Evolutionary conservation across 1,284 basidiomycete species (phyloP), one percentile per base, ranked within the genome.

Genomic region (Microbotryum lychnidis-dioicae): DNA sequence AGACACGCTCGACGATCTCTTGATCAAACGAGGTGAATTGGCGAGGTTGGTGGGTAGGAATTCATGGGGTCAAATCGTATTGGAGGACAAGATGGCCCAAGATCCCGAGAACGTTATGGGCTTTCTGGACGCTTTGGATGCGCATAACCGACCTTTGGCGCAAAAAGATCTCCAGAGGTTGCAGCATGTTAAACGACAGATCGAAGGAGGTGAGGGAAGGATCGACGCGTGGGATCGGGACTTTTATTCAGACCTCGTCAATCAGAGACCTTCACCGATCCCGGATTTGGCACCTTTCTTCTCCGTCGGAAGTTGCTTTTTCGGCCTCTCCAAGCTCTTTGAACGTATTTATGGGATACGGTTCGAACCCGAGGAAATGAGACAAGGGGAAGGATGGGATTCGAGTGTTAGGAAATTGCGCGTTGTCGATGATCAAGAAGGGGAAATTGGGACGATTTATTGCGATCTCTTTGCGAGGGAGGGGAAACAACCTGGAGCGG

Each of bases 61-160:
- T 50, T 91, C 86, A 66, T 97, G 83, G 78, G 89, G 84, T 0
- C 83, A 89, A 63, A 87, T 94, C 80, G 83, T 85, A 1, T 79
- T 96, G 8, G 82, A 83, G 33, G 91, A 96, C 76, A 97, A 94
- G 78, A 97, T 97, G 92, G 91, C 91, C 6, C 89, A 87, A 75
- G 87, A 83, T 48, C 91, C 69, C 87, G 89, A 85, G 67, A 91
- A 94, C 73, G 91, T 96, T 27, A 79, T 79, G 62, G 83, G 84
- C 44, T 97, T 97, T 76, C 79, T 97, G 60, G 81, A 85, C 58
- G 84, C 89, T 12, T 78, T 92, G 52, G 80, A 89, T 69, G 80
- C 83, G 52, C 85, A 89, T 71, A 91, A 89, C 33, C 79, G 80
- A 50, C 85, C 89, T 0, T 80, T 84, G 65, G 91, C 91, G 6